Conservation (phyloP, 2,329 filamentous ascomycete species). For the Trichophyton mentagrophytes region DNA sequence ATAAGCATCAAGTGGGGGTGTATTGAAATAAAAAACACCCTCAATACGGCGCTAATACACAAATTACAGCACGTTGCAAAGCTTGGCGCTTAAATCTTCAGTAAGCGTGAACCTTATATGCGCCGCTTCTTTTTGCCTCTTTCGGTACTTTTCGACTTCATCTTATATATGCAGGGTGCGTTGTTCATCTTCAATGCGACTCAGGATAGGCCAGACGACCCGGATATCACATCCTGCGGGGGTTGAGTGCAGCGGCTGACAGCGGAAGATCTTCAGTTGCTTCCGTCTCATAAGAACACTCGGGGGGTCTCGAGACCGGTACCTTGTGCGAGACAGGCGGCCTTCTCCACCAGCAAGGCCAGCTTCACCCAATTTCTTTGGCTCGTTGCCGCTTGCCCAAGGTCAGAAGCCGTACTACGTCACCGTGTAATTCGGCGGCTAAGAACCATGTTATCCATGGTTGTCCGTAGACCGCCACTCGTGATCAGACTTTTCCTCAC, state of each 20-base stretch:
- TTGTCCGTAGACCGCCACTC: not conserved
- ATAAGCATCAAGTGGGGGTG: not conserved
- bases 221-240: not conserved
- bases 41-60: not conserved
- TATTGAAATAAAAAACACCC: not conserved
- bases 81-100: not conserved
- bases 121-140: not conserved
- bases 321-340: not conserved
- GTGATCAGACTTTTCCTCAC: not conserved
- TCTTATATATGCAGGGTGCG: not conserved
- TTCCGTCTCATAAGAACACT: not conserved
- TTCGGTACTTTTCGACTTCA: not conserved
- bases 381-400: not conserved
- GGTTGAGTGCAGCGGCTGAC: not conserved
- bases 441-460: not conserved
- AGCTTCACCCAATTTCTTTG: not conserved
- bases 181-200: not conserved
- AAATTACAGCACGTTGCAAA: not conserved
- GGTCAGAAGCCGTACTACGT: not conserved
- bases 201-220: not conserved
- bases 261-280: not conserved
- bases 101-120: not conserved
- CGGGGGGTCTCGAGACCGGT: not conserved
- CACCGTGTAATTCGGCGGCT: no score
- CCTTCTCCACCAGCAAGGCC: not conserved